Conservation (phyloP, 352 stramenopile genomes). For the Globisporangium parvum region DNA sequence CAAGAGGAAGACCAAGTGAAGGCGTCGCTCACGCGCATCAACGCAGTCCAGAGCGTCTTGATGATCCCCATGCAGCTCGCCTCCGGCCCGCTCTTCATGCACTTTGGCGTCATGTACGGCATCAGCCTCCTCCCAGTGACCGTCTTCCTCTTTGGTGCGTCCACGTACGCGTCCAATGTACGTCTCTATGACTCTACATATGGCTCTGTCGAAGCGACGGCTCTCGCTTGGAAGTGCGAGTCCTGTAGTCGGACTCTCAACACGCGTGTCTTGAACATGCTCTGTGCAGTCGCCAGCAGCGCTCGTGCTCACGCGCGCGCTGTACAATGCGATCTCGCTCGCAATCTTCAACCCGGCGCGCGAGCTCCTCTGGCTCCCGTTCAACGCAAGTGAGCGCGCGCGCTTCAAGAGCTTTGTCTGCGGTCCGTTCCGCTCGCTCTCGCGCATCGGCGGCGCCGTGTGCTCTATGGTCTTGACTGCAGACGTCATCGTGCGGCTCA, state of each 20-base stretch:
- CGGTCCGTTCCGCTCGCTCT: conserved; percentile 75
- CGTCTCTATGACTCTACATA: conserved; percentile 1
- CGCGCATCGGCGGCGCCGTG: conserved; percentile 66
- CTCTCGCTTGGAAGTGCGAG: neutral
- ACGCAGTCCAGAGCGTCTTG: conserved; percentile 78
- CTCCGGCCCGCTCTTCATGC: conserved; percentile 75
- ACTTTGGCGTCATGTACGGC: conserved; percentile 83
- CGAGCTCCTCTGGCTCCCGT: conserved; percentile 83
- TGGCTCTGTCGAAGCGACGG: neutral
- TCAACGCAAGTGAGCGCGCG: conserved; percentile 60
- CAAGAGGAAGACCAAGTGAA: conserved; percentile 69
- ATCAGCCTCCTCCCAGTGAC: conserved; percentile 64
- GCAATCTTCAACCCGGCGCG: conserved; percentile 80
- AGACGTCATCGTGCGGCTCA: conserved; percentile 27
- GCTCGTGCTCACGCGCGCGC: conserved; percentile 56
- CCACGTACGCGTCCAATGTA: conserved; percentile 55
- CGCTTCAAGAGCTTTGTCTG: conserved; percentile 78
- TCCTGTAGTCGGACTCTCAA: no score
- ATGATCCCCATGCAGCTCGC: conserved; percentile 84
- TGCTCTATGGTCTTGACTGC: conserved; percentile 68
- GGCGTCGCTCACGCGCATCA: conserved; percentile 65
- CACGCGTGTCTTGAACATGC: neutral
- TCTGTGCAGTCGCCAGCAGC: conserved; percentile 34
- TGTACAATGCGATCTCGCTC: conserved; percentile 79
- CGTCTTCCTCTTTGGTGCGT: conserved; percentile 65